Percentiles rank a stretch among this genome's conserved stretches.
These are phyloP conservation scores for Pseudogymnoascus sp. DNA, from an alignment of 2,329 filamentous ascomycete genomes.

Conservation along the genomic window DNA sequence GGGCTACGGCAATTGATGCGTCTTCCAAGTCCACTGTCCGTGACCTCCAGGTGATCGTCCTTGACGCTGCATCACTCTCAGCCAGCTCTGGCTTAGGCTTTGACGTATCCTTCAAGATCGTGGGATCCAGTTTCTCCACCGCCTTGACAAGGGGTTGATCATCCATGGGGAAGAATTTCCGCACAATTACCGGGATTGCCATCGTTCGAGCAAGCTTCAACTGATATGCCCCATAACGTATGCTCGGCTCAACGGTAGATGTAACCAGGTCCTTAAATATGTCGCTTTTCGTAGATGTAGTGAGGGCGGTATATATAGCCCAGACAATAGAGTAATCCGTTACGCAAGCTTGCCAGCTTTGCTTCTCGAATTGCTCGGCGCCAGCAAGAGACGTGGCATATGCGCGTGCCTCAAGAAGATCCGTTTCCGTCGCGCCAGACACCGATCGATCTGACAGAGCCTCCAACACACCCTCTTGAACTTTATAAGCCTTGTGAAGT, in stretches of 20 bases:
- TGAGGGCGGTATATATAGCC: slow-evolving; percentile 75
- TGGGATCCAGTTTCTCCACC: slow-evolving; percentile 65
- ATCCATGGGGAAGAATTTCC: slow-evolving; percentile 67
- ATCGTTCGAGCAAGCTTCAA: slow-evolving; percentile 80
- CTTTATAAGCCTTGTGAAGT: slow-evolving; percentile 69
- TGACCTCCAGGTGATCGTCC: slow-evolving; percentile 77
- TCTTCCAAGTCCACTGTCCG: slow-evolving; percentile 86
- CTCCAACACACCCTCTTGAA: slow-evolving; percentile 61
- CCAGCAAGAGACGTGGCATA: slow-evolving; percentile 75
- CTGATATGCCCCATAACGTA: slow-evolving; percentile 92
- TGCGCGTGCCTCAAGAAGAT: slow-evolving; percentile 78
- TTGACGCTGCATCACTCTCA: slow-evolving; percentile 54
- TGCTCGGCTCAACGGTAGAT: slow-evolving; percentile 83
- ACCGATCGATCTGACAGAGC: slow-evolving; percentile 56
- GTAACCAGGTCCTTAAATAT: slow-evolving; percentile 79
- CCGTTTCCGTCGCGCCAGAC: slow-evolving; percentile 61
- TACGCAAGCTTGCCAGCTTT: slow-evolving; percentile 75
- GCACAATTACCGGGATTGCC: slow-evolving; percentile 71
- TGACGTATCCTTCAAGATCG: slow-evolving; percentile 54
- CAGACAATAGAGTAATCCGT: slow-evolving; percentile 68
- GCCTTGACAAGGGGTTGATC: slow-evolving; percentile 56
- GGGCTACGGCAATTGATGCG: slow-evolving; percentile 79
- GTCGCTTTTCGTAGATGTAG: slow-evolving; percentile 62
- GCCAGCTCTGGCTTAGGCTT: slow-evolving; percentile 46
- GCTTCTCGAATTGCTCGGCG: slow-evolving; percentile 77